These are phyloP conservation scores for Erigeron philadelphicus DNA, from an alignment of 140 eudicot genomes.

Conservation along the genomic window DNA sequence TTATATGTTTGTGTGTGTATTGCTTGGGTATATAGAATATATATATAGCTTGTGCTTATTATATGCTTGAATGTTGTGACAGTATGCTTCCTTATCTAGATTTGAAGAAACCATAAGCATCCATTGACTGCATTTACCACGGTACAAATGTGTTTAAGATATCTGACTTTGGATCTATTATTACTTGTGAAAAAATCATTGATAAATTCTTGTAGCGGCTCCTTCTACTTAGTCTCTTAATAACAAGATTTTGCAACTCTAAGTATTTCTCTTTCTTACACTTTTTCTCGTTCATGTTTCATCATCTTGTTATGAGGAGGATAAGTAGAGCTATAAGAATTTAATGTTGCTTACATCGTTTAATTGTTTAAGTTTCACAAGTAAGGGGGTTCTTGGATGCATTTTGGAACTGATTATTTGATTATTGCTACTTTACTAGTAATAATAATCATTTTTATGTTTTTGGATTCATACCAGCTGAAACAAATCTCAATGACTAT, in stretches of 20 bases:
- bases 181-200: background rate
- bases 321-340: background rate
- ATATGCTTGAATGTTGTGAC: conserved; percentile 12
- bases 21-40: conserved; percentile 1
- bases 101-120: conserved; percentile 4
- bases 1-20: background rate
- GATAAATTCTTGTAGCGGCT: background rate
- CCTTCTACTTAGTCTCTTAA: background rate
- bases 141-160: background rate
- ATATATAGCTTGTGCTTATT: conserved; percentile 7
- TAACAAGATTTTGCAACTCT: no score
- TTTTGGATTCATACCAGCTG: no score
- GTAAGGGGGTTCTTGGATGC: background rate
- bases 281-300: no score
- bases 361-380: no score
- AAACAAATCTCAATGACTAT: background rate
- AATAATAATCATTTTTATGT: no score
- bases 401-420: background rate
- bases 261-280: no score
- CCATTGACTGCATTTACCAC: background rate
- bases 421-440: no score
- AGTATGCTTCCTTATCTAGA: conserved; percentile 8
- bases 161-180: background rate
- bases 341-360: background rate
- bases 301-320: no score